Evolutionary conservation across 2,329 filamentous ascomycete species (phyloP), one percentile per base, ranked within the genome.

Genomic region (Fusarium napiforme): DNA sequence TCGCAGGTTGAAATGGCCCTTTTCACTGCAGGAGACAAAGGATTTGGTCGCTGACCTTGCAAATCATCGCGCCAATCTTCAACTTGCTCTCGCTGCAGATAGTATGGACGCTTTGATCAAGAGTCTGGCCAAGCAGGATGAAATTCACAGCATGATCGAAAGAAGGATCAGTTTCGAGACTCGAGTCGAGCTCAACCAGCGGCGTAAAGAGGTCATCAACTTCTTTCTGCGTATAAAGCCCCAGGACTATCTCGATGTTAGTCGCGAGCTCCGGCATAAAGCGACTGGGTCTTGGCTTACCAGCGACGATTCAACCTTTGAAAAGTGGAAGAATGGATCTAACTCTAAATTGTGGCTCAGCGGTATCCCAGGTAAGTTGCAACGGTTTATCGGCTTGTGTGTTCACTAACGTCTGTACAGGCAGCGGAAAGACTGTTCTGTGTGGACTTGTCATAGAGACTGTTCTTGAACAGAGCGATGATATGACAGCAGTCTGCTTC

Each of bases 361-460:
- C n/a, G n/a, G 43, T 0, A 63, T 63, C 16, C 28, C 42, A 6
- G 60, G 43, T 58, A 36, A 4, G 32, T 7, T 26, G 26, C 26
- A 26, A 26, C 26, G 5, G 5, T 26, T 26, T 23, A 23, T 23
- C 9, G 6, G 4, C 3, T 11, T 16, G 14, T 11, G 16, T 1
- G 5, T 4, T 32, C 3, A 6, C 16, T 14, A 16, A 55, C 19
- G 6, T 21, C 18, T 15, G 6, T 18, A 16, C n/a, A 63, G n/a
- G 60, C 4, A 63, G 52, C 6, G 52, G 43, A 4, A 63, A 63
- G n/a, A 42, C 60, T 2, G 42, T 63, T 7, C 15, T 63, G 4
- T 63, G 43, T 11, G 52, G 52, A n/a, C 36, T 63, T 7, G 52
- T 63, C 23, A 63, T 63, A 8, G 43, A 63, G 32, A 58, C n/a